Evolutionary conservation across 192 early-diverging fungal genomes (phyloP), one percentile per base, ranked within the genome.

Genomic region (Chytriomyces sp.): DNA sequence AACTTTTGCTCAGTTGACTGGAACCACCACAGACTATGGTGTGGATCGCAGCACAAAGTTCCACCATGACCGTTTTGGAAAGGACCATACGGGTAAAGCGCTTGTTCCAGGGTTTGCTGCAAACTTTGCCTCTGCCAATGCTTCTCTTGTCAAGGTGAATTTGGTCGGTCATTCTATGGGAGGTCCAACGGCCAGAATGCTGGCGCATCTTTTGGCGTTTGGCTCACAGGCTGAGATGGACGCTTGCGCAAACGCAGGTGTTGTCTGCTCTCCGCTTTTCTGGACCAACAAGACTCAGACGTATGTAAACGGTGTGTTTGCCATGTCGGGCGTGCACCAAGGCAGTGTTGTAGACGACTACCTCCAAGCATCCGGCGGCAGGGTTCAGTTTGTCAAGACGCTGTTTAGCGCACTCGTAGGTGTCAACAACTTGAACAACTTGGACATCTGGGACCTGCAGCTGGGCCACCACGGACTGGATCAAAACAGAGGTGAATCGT

Each of bases 81-180:
- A 61, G 26, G 72, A 80, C 73, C 61, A 69, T 65, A 76, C 72
- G 1, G 77, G 69, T 45, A 23, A 65, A 6, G 72, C 72, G 1
- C 61, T 76, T 1, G 49, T 80, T 45, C 79, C 72, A n/a, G 45
- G 62, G 23, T 63, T 78, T 66, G 63, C 26, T 18, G 11, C 9
- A 1, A 50, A 65, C 26, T 48, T 78, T 28, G 7, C 5, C 46
- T 16, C 13, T 10, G 26, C 8, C 13, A 49, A 10, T 26, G 45
- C 35, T 46, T 18, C 53, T n/a, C 7, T 57, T 20, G 13, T 46
- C 70, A 80, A 80, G 48, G 62, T 80, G 3, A 65, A 80, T 47
- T 67, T 80, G 8, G 75, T 80, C 60, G 79, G 79, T 13, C 79
- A 80, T 45, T 43, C 20, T 3, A 66, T 69, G 67, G 79, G 79